phyloP scores from a whole-genome alignment of 371 early-diverging fungal genomes.

The Syncephalastrum contaminatum region DNA sequence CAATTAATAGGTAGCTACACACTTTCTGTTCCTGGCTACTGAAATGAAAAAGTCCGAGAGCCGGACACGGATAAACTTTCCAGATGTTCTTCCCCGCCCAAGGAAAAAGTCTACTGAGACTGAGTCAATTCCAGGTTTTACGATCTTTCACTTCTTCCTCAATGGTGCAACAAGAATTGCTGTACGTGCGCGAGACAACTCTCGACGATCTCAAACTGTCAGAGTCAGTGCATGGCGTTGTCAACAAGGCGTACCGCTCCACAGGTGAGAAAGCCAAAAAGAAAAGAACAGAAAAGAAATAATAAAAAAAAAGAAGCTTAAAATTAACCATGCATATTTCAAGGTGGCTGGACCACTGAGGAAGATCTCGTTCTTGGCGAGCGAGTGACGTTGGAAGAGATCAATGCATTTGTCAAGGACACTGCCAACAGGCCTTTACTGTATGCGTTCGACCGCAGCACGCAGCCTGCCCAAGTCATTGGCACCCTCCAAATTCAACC shows the following conservation, averaged over 20 bases:
- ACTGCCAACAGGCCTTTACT: slow-evolving; percentile 28
- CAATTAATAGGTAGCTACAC: too few relatives aligned
- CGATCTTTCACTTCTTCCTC: too few relatives aligned
- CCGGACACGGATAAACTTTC: too few relatives aligned
- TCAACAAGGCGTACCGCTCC: slow-evolving; percentile 24
- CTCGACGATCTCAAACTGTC: slow-evolving; percentile 18
- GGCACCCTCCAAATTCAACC: slow-evolving; percentile 37
- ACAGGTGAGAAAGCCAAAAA: slow-evolving; percentile 3
- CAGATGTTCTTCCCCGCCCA: too few relatives aligned
- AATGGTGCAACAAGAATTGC: slow-evolving; percentile 14
- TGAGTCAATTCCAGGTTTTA: too few relatives aligned
- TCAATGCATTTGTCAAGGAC: slow-evolving; percentile 16
- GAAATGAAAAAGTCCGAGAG: too few relatives aligned
- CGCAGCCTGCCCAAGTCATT: slow-evolving; percentile 12
- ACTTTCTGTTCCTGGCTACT: too few relatives aligned
- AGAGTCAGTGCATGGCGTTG: slow-evolving; percentile 8
- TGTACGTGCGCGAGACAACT: slow-evolving; percentile 19
- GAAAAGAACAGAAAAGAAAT: too few relatives aligned
- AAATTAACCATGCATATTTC: neutral
- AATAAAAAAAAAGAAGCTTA: neutral
- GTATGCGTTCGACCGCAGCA: slow-evolving; percentile 24
- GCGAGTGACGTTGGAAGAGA: slow-evolving; percentile 28
- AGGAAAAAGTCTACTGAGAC: too few relatives aligned
- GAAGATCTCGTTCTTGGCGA: slow-evolving; percentile 30
- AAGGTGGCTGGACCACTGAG: slow-evolving; percentile 50